A percentile compares a stretch with the other conserved stretches of the same genome.
Evolutionary conservation across 1,284 basidiomycete species (phyloP).

Genomic region (Coniophora puteana): DNA sequence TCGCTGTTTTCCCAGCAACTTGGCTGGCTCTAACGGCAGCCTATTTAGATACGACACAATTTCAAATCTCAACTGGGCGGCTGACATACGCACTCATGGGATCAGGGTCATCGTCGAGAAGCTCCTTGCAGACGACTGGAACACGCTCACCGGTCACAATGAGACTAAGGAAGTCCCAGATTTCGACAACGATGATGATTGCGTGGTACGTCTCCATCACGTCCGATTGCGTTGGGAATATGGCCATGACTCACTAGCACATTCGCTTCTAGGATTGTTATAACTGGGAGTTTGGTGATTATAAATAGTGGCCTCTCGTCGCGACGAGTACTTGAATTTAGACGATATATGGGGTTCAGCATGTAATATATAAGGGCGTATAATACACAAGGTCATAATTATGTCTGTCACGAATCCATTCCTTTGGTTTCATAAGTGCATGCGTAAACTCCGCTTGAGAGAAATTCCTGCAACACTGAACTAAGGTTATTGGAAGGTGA

Average conservation of each 20-base stretch:
- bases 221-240: neutral
- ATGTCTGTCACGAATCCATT: no score
- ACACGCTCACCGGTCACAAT: conserved; percentile 33
- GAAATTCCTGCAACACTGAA: no score
- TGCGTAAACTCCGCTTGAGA: no score
- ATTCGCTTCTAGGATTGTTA: conserved; percentile 63
- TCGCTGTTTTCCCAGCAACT: neutral
- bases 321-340: no score
- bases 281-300: conserved; percentile 65
- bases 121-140: conserved; percentile 70
- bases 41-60: conserved; percentile 77
- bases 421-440: no score
- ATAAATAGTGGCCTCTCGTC: no score
- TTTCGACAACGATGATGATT: conserved; percentile 41
- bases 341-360: no score
- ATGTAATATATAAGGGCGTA: no score
- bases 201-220: conserved; percentile 21
- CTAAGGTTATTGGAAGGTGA: no score
- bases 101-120: conserved; percentile 76
- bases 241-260: conserved; percentile 3
- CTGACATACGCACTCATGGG: conserved; percentile 74
- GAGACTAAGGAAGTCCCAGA: conserved; percentile 33
- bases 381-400: no score
- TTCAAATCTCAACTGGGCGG: conserved; percentile 76
- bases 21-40: conserved; percentile 3